Base-by-base conservation (phyloP, 2,329 filamentous ascomycete species). In the Exophiala sideris region DNA sequence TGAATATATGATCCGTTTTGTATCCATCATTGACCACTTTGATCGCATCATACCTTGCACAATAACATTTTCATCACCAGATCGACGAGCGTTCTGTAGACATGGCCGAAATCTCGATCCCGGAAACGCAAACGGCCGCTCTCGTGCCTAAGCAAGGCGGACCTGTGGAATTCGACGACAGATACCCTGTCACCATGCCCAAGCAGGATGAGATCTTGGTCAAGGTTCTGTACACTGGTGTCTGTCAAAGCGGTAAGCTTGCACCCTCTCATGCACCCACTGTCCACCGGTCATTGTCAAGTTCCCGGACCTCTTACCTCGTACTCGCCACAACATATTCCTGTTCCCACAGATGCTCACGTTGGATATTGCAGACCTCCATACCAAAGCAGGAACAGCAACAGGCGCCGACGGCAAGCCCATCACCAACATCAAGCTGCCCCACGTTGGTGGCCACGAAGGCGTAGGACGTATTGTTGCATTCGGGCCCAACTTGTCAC, bases 371-470 rank as follows among this genome's bases (percentile, higher is more conserved):
- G 45, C 46, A 73, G 71, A 74, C 50, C 68, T 74, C 7, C 71
- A 73, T 48, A 73, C 71, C 5, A 72, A 71, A 59, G 58, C 65
- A 9, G 71, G 71, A 29, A 71, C 70, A 10, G 71, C 71, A 12
- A 65, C 70, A 12, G 67, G 70, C 5, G 54, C 70, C 1, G 66
- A 74, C 64, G 64, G 73, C 49, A 66, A 65, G 3, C 73, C 72
- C 8, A 76, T 76, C 33, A 73, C 70, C 1, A 66, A 71, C 11
- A 72, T 75, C 57, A 76, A 76, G 51, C 63, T 75, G 0, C 74
- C 74, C 0, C 73, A 76, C 49, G 65, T 76, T n/a, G 73, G 73
- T 12, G 73, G 74, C 5, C 73, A 76, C 58, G 73, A 77, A 66
- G 74, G 74, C 1, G 68, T 76, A 12, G 74, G 73, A 1, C 69